phyloP scores from a whole-genome alignment of 495 filamentous ascomycete genomes.

The Annulohypoxylon moriforme region DNA sequence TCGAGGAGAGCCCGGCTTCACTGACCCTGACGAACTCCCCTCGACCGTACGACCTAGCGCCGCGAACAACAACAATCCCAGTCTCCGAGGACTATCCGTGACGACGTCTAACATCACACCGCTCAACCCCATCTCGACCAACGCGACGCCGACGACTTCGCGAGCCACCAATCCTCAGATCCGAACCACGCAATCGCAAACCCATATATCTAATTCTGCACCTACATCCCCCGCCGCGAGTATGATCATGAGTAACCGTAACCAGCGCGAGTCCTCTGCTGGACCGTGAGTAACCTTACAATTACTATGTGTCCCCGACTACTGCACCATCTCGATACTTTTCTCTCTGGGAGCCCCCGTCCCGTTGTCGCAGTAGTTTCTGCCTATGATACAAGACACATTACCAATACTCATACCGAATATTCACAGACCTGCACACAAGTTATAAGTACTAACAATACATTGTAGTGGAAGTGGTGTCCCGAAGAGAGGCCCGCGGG shows the following conservation, averaged over 20 bases:
- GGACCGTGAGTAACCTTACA: conserved; percentile 60
- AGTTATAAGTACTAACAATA: conserved; percentile 20
- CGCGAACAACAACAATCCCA: conserved; percentile 55
- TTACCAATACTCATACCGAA: neutral
- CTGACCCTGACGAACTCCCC: conserved; percentile 79
- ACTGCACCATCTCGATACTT: neutral
- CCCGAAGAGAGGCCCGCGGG: conserved; percentile 76
- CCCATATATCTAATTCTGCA: conserved; percentile 64
- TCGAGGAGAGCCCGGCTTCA: conserved; percentile 76
- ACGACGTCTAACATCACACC: conserved; percentile 57
- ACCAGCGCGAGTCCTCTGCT: conserved; percentile 79
- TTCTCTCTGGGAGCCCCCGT: conserved; percentile 1
- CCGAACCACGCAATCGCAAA: conserved; percentile 55
- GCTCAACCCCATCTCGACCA: conserved; percentile 61
- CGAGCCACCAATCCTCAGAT: conserved; percentile 55
- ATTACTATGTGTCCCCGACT: neutral
- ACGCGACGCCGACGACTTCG: conserved; percentile 51
- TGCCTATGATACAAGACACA: neutral
- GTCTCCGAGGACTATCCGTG: conserved; percentile 41
- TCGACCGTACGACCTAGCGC: conserved; percentile 75
- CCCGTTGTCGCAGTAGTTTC: neutral
- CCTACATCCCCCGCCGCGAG: conserved; percentile 73
- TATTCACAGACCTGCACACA: neutral
- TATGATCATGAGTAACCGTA: conserved; percentile 69
- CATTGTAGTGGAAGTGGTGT: conserved; percentile 56